Evolutionary conservation across 2,329 filamentous ascomycete species (phyloP).

Genomic region (Capronia americana): DNA sequence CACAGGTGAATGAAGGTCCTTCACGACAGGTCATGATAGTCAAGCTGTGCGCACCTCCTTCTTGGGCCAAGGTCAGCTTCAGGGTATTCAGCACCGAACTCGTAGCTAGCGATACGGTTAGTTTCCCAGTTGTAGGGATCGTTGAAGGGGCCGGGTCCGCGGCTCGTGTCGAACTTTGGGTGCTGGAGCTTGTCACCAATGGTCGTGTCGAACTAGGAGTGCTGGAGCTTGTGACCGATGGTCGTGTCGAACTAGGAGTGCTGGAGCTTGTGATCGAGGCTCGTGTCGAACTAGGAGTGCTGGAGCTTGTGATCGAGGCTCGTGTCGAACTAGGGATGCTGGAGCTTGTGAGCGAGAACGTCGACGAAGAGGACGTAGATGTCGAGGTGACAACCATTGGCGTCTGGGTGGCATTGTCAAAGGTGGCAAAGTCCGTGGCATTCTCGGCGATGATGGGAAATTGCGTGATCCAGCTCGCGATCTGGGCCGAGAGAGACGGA

Average conservation of each 20-base stretch:
- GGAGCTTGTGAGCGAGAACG: neutral
- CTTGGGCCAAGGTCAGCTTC: neutral
- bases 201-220: too few species aligned
- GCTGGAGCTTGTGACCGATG: too few species aligned
- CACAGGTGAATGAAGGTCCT: neutral
- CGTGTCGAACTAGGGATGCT: neutral
- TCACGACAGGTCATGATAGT: neutral
- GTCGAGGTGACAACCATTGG: conserved; percentile 4
- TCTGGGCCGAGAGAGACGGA: conserved; percentile 7
- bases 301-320: neutral
- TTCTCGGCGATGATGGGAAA: conserved; percentile 13
- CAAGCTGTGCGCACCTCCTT: neutral
- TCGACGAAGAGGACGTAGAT: neutral
- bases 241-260: too few species aligned
- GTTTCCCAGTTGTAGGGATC: too few species aligned
- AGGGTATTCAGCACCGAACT: neutral
- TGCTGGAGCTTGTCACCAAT: too few species aligned
- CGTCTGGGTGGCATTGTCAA: conserved; percentile 4
- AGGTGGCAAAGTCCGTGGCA: neutral
- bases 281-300: neutral
- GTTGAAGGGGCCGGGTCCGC: too few species aligned
- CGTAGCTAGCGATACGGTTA: neutral
- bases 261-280: too few species aligned
- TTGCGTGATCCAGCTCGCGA: conserved; percentile 17
- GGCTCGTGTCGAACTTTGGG: too few species aligned